Evolutionary conservation across 2,329 filamentous ascomycete species (phyloP).

Genomic region (Leptosphaerulina australis): DNA sequence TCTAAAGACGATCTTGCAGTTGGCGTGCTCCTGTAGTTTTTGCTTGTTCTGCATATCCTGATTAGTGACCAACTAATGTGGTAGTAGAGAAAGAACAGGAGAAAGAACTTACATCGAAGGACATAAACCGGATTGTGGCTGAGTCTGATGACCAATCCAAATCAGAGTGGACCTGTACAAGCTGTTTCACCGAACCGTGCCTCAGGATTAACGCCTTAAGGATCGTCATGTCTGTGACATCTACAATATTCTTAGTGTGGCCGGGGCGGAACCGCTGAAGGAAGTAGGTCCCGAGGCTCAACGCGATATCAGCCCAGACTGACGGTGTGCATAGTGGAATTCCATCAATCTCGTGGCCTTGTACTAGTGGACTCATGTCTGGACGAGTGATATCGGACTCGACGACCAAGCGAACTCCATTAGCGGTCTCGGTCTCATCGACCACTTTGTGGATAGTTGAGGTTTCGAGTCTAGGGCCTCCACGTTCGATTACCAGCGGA

Average conservation of each 20-base stretch:
- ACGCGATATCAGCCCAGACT: constrained; percentile 40
- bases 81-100: too few species aligned
- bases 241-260: neutral
- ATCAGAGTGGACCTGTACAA: constrained; percentile 21
- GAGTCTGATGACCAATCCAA: constrained; percentile 13
- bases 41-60: too few species aligned
- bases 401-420: neutral
- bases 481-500: neutral
- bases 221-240: constrained; percentile 22
- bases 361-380: neutral
- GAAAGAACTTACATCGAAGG: too few species aligned
- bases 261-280: neutral
- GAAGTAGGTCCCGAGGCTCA: constrained; percentile 38
- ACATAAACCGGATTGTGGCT: constrained; percentile 19
- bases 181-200: constrained; percentile 4
- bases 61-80: too few species aligned
- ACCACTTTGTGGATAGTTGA: neutral
- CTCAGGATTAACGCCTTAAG: constrained; percentile 20
- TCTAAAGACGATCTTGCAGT: constrained; percentile 13
- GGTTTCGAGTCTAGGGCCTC: neutral
- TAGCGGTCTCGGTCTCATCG: neutral
- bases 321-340: neutral
- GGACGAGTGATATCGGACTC: neutral
- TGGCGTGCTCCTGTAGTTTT: constrained; percentile 20
- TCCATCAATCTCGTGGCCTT: neutral